phyloP scores from a whole-genome alignment of 2,329 filamentous ascomycete genomes.

The Colletotrichum agaves region DNA sequence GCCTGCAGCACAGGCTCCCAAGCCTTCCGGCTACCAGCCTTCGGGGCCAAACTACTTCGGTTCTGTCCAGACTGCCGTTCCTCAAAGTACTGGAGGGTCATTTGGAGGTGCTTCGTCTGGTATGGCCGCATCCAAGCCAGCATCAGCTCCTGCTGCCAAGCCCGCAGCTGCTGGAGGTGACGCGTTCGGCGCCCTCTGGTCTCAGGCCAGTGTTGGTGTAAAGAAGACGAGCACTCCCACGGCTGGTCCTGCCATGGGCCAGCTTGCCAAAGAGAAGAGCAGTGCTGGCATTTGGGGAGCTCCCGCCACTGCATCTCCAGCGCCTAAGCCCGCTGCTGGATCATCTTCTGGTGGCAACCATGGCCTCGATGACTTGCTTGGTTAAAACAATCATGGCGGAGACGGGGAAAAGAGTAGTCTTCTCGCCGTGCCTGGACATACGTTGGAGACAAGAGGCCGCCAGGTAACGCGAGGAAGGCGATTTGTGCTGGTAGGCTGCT shows the following conservation, averaged over 20 bases:
- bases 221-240: conserved; percentile 75
- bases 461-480: neutral
- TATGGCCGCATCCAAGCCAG: conserved; percentile 60
- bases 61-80: conserved; percentile 69
- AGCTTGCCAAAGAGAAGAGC: conserved; percentile 98
- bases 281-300: conserved; percentile 94
- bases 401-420: neutral
- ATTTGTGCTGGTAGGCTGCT: conserved; percentile 47
- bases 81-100: conserved; percentile 40
- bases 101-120: conserved; percentile 36
- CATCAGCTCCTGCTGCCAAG: conserved; percentile 59
- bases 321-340: conserved; percentile 43
- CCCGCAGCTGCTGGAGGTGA: conserved; percentile 75
- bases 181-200: conserved; percentile 90
- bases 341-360: conserved; percentile 37
- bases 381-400: conserved; percentile 45
- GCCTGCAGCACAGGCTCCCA: conserved; percentile 58
- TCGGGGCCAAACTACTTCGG: conserved; percentile 94
- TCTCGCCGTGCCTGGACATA: conserved; percentile 6
- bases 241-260: conserved; percentile 84
- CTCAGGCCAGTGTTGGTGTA: conserved; percentile 76
- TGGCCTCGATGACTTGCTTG: conserved; percentile 62
- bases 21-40: conserved; percentile 76
- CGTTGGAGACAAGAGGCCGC: conserved; percentile 11
- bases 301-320: conserved; percentile 56